phyloP scores from a whole-genome alignment of 2,329 filamentous ascomycete species.

The Talaromyces islandicus region DNA sequence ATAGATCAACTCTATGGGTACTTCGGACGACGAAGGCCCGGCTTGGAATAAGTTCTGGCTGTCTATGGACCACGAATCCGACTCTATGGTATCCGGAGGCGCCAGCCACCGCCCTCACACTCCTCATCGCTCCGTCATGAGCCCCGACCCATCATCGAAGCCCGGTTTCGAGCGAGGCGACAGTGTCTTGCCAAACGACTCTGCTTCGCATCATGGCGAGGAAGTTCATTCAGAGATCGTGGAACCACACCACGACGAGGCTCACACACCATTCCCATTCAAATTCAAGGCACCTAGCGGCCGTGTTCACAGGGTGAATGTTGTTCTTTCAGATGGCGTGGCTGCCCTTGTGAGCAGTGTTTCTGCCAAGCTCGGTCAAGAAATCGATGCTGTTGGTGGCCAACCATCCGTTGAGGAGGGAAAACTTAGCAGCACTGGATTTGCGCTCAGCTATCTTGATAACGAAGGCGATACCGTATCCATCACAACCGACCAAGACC shows the following conservation, averaged over 20 bases:
- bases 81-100: constrained; percentile 92
- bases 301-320: constrained; percentile 86
- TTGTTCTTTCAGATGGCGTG: constrained; percentile 73
- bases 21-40: constrained; percentile 81
- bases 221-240: constrained; percentile 66
- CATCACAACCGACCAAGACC: constrained; percentile 90
- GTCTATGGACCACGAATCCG: constrained; percentile 87
- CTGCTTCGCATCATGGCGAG: constrained; percentile 82
- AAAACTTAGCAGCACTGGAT: constrained; percentile 69
- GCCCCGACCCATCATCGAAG: constrained; percentile 62
- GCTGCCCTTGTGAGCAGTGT: constrained; percentile 72
- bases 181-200: constrained; percentile 87
- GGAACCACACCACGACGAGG: constrained; percentile 49
- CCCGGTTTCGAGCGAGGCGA: constrained; percentile 62
- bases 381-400: constrained; percentile 79
- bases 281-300: constrained; percentile 98
- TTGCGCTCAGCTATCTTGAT: constrained; percentile 90
- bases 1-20: constrained; percentile 82
- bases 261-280: constrained; percentile 81
- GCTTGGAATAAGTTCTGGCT: constrained; percentile 99
- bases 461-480: constrained; percentile 96
- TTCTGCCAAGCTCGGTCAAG: constrained; percentile 73
- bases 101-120: constrained; percentile 68
- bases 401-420: constrained; percentile 72
- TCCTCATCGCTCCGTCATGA: constrained; percentile 69